These are phyloP conservation scores for Chytriomyces sp. DNA, from an alignment of 192 early-diverging fungal genomes.

Conservation along the genomic window DNA sequence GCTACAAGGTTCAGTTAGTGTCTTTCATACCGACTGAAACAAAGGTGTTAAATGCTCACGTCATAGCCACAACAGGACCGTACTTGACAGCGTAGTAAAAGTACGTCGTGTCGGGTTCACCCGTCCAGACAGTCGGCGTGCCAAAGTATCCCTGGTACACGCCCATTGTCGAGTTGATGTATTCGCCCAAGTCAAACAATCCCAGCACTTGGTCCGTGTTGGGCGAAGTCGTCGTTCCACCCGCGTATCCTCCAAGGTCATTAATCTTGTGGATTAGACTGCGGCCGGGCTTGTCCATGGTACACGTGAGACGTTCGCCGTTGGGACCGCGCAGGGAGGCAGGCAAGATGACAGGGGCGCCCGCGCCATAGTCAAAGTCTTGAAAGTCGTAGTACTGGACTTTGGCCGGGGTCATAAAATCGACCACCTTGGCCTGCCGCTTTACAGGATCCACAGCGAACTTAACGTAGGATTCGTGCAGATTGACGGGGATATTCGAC, in stretches of 20 bases:
- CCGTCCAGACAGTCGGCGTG: slow-evolving; percentile 6
- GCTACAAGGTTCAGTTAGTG: neutral
- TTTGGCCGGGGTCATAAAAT: slow-evolving; percentile 22
- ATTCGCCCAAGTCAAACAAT: slow-evolving; percentile 13
- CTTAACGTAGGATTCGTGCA: slow-evolving; percentile 12
- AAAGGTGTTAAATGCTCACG: neutral
- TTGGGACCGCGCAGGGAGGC: neutral
- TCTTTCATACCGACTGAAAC: neutral
- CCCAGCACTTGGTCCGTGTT: neutral
- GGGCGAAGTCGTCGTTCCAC: neutral
- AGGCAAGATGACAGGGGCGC: slow-evolving; percentile 13
- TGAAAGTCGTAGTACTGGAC: neutral
- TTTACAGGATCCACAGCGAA: neutral
- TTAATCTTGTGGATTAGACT: neutral
- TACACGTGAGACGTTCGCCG: neutral
- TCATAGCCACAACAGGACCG: neutral
- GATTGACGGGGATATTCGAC: neutral
- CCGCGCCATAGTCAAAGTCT: slow-evolving; percentile 20
- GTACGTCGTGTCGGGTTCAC: neutral
- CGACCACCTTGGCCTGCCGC: neutral
- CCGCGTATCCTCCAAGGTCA: slow-evolving; percentile 22
- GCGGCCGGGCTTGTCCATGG: slow-evolving; percentile 15
- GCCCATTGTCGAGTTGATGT: neutral
- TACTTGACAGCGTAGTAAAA: slow-evolving; percentile 2
- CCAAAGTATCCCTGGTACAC: neutral